Base-by-base conservation (phyloP, 2,329 filamentous ascomycete species). In the Fusarium pininemorale region DNA sequence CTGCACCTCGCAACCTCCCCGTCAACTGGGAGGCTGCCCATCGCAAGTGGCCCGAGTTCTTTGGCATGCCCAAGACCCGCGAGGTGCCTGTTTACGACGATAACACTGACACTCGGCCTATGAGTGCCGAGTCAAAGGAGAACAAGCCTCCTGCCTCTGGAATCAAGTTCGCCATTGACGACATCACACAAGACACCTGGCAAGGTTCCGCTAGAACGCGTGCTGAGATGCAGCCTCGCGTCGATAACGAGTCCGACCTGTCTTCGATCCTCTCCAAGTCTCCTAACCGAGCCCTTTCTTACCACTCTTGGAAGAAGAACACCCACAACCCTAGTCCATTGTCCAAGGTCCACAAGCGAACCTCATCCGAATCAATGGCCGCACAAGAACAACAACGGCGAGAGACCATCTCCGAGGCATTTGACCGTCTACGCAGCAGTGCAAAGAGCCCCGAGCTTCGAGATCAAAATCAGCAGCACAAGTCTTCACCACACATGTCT, bases 11-110 rank as follows among this genome's bases (percentile, higher is more conserved):
- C 48, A 84, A 84, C 74, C 78, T 83, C 14, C 79, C 83, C 35
- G 79, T 85, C 72, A 84, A 86, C 77, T 84, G 82, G 81, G 84
- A 86, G 41, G 84, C 82, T 65, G 84, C 84, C 48, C 83, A 85
- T 74, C 85, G 85, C 77, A 84, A 86, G 76, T 89, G 88, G 83
- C 87, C 87, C 28, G 87, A 89, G 73, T 89, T 83, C 76, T 86
- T 84, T 61, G 81, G 83, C 70, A 80, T 82, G 77, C 84, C 84
- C 41, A 84, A 83, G 69, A 74, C 72, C 67, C 75, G 70, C 48
- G 74, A 78, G 45, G 66, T 72, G 13, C 72, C 79, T 69, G 68
- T 74, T 66, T 78, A 79, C 58, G 79, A 82, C 69, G 76, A 81
- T 61, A 74, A 80, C 63, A 79, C 79, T 57, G 81, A 83, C 61